phyloP scores from a whole-genome alignment of 2,329 filamentous ascomycete genomes.

The Penicillium brevicompactum region DNA sequence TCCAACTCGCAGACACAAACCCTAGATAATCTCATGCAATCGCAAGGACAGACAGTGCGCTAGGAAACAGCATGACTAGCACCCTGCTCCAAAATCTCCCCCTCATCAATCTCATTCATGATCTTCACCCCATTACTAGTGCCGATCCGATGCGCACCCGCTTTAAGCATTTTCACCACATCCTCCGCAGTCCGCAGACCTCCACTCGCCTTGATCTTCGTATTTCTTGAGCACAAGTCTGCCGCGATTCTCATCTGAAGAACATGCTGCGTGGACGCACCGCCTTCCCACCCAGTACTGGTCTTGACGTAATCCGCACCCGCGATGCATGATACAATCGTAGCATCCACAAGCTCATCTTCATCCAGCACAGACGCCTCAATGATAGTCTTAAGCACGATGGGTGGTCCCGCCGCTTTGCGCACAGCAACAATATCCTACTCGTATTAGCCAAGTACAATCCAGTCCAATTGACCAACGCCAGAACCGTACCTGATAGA shows the following conservation, averaged over 20 bases:
- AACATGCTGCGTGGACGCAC: conserved; percentile 56
- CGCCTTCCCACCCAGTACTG: conserved; percentile 61
- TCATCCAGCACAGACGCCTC: conserved; percentile 57
- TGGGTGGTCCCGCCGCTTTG: conserved; percentile 45
- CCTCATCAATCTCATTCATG: conserved; percentile 46
- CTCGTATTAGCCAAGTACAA: background rate
- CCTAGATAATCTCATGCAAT: background rate
- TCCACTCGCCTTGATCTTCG: conserved; percentile 62
- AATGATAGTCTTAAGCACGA: conserved; percentile 59
- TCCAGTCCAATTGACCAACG: background rate
- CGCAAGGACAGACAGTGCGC: background rate
- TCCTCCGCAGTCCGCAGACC: conserved; percentile 56
- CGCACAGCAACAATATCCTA: conserved; percentile 56
- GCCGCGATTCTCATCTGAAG: conserved; percentile 56
- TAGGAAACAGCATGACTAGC: conserved; percentile 17
- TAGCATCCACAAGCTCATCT: conserved; percentile 56
- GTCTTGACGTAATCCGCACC: conserved; percentile 64
- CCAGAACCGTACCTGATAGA: conserved; percentile 42
- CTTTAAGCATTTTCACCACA: conserved; percentile 56
- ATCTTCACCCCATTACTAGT: conserved; percentile 60
- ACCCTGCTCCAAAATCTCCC: conserved; percentile 22
- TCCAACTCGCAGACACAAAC: background rate
- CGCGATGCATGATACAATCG: conserved; percentile 54
- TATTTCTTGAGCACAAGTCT: conserved; percentile 42
- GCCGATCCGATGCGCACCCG: conserved; percentile 59